Evolutionary conservation across 2,329 filamentous ascomycete species (phyloP), one percentile per base, ranked within the genome.

Genomic region (Cladophialophora bantiana): DNA sequence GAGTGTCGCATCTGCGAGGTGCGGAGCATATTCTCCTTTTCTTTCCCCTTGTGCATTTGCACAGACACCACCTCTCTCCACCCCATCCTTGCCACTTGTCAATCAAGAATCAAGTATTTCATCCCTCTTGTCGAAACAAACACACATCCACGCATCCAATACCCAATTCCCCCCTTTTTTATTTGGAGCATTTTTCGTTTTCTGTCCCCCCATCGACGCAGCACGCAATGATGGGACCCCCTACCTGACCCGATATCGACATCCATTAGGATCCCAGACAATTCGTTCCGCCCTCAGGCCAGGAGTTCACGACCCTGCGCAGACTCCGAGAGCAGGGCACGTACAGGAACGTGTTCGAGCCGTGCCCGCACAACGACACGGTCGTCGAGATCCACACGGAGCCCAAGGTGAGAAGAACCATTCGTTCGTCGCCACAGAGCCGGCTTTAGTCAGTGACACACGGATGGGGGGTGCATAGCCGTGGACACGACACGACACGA

Each of bases 321-420:
- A 90, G 84, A 76, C 95, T 95, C 72, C 94, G 62, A 10, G 36
- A 26, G 10, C 48, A 54, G 13, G 42, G 60, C 6, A 52, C 56
- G 34, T 63, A 68, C 57, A 65, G 32, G 64, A 71, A 72, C 32
- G 69, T 72, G 18, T 71, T 67, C 54, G 61, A 69, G 59, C 56
- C 50, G 60, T 69, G 65, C 52, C 50, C 62, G 55, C 26, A 56
- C 3, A 69, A 74, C 50, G 50, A 65, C 7, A 58, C 58, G 18
- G 66, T 74, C 6, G 36, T 62, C 26, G 68, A 70, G 48, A 68
- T 74, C 31, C 67, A 61, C 45, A 72, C 72, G 26, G 71, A 74
- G 52, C 71, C 71, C 3, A 73, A 73, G 70, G 71, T 70, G 62
- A 1, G 26, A 26, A 26, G 26, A 26, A 26, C 26, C 26, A 26